Evolutionary conservation across 2,329 filamentous ascomycete species (phyloP).

Genomic region (Alternaria sp.): DNA sequence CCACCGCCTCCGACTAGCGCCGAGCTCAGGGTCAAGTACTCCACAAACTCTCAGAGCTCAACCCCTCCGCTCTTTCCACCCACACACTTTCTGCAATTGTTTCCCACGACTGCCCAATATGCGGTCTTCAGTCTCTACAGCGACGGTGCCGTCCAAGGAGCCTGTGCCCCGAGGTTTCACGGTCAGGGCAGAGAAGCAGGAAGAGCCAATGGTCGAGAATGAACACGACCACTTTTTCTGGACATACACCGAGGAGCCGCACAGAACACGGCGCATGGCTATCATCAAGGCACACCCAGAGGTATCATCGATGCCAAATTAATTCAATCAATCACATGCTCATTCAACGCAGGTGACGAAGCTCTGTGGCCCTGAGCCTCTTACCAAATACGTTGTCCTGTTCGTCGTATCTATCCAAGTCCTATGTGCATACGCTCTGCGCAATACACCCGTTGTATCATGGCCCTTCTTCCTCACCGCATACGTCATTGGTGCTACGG

Average conservation of each 20-base stretch:
- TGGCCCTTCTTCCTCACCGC: constrained; percentile 86
- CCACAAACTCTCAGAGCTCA: constrained; percentile 13
- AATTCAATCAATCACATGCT: not conserved
- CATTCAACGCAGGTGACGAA: constrained; percentile 77
- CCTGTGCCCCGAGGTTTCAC: constrained; percentile 35
- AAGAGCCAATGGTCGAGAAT: constrained; percentile 22
- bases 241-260: constrained; percentile 98
- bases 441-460: constrained; percentile 80
- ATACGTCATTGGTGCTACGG: constrained; percentile 91
- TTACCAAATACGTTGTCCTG: constrained; percentile 92
- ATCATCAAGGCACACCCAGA: constrained; percentile 99
- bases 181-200: constrained; percentile 30
- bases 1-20: constrained; percentile 18
- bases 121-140: constrained; percentile 50
- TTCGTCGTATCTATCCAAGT: constrained; percentile 86
- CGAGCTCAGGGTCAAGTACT: constrained; percentile 18
- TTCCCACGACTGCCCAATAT: constrained; percentile 28
- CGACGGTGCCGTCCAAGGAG: constrained; percentile 39
- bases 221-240: constrained; percentile 81
- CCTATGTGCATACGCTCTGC: constrained; percentile 77
- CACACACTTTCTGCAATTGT: constrained; percentile 11
- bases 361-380: constrained; percentile 92
- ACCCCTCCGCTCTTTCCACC: constrained; percentile 12
- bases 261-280: constrained; percentile 85
- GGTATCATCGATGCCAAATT: constrained; percentile 58